Percentiles rank a stretch among this genome's conserved stretches.
These are phyloP conservation scores for Paramecium primaurelia DNA, from an alignment of 73 alveolate genomes.

Conservation along the genomic window DNA sequence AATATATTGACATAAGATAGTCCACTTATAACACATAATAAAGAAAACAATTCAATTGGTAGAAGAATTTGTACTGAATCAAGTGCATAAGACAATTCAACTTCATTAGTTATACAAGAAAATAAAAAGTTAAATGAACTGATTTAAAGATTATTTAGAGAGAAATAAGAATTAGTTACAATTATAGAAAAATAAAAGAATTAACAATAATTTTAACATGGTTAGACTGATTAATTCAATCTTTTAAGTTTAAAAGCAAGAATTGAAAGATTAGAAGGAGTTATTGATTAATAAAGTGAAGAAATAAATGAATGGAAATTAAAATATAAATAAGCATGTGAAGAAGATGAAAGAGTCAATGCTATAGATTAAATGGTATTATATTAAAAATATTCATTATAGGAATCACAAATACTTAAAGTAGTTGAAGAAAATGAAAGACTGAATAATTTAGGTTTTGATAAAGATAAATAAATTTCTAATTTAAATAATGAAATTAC, in stretches of 20 bases:
- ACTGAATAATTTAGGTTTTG: neutral
- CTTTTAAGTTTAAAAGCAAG: neutral
- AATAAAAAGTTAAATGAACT: neutral
- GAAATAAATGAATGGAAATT: conserved; percentile 2
- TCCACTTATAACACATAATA: neutral
- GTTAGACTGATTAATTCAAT: neutral
- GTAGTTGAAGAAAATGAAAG: conserved; percentile 43
- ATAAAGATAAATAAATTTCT: neutral
- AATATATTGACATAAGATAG: neutral
- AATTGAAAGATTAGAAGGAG: neutral
- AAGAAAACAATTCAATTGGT: neutral
- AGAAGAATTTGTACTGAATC: neutral
- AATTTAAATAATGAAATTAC: neutral
- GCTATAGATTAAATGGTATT: conserved; percentile 33
- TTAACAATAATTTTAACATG: neutral
- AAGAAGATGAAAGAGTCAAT: neutral
- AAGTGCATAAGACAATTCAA: neutral
- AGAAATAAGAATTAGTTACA: neutral
- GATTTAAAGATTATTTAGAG: neutral
- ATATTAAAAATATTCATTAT: neutral
- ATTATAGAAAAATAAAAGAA: neutral
- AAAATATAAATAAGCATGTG: conserved; percentile 16
- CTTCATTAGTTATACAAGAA: neutral
- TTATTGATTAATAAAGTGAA: neutral
- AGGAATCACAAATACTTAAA: conserved; percentile 3